These are phyloP conservation scores for Colletotrichum ledebouriae DNA, from an alignment of 2,329 filamentous ascomycete species.

Conservation along the genomic window DNA sequence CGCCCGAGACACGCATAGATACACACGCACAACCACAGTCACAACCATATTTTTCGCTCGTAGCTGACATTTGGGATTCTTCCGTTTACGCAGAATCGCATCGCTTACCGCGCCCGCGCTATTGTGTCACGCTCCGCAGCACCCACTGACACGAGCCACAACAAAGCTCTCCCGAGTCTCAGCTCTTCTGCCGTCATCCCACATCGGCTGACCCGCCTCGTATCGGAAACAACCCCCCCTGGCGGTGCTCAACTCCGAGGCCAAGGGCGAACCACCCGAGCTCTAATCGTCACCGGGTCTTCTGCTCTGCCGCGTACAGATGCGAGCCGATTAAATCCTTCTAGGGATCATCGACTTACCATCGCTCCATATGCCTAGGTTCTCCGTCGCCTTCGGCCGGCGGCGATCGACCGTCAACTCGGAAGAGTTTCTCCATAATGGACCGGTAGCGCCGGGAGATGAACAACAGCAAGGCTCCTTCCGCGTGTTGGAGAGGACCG, in stretches of 20 bases:
- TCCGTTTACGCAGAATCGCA: slow-evolving; percentile 32
- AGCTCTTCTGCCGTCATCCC: slow-evolving; percentile 41
- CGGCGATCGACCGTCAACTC: slow-evolving; percentile 70
- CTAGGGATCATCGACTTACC: slow-evolving; percentile 43
- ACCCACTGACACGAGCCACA: slow-evolving; percentile 41
- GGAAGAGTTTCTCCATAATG: slow-evolving; percentile 68
- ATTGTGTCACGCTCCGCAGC: slow-evolving; percentile 31
- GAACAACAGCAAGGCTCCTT: slow-evolving; percentile 60
- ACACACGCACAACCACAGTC: slow-evolving; percentile 1
- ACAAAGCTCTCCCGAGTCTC: slow-evolving; percentile 39
- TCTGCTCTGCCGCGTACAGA: slow-evolving; percentile 19
- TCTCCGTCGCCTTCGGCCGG: slow-evolving; percentile 70
- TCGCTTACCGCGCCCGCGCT: slow-evolving; percentile 22
- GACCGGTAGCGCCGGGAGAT: slow-evolving; percentile 57
- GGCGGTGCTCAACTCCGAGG: slow-evolving; percentile 22
- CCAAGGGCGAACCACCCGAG: slow-evolving; percentile 17
- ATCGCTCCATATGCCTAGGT: slow-evolving; percentile 71
- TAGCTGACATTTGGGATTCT: slow-evolving; percentile 27
- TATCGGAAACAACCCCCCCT: slow-evolving; percentile 20
- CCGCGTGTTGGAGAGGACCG: slow-evolving; percentile 68
- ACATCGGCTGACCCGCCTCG: slow-evolving; percentile 41
- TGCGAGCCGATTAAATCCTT: slow-evolving; percentile 27
- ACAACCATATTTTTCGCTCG: slow-evolving; percentile 11
- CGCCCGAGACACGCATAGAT: neutral
- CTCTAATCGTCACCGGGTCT: slow-evolving; percentile 18